Evolutionary conservation across 1,139 yeast genomes (phyloP).

Genomic region (Debaryomyces sp.): DNA sequence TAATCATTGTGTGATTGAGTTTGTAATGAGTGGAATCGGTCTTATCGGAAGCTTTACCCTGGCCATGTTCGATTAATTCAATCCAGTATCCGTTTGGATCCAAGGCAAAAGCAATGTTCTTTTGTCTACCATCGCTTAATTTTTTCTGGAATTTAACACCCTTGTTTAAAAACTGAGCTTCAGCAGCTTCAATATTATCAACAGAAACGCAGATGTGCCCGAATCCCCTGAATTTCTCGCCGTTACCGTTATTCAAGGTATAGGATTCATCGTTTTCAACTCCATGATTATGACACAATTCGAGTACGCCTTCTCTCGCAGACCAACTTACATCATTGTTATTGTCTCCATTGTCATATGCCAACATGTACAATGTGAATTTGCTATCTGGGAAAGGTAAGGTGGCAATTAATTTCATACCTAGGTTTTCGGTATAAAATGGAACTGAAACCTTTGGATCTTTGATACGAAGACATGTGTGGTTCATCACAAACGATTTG

Average conservation of each 20-base stretch:
- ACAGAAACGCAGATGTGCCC: slow-evolving; percentile 93
- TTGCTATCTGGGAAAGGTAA: slow-evolving; percentile 57
- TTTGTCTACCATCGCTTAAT: slow-evolving; percentile 86
- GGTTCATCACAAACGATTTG: slow-evolving; percentile 55
- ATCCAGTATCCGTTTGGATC: slow-evolving; percentile 99
- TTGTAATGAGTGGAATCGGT: slow-evolving; percentile 51
- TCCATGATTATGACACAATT: slow-evolving; percentile 82
- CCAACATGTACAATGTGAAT: slow-evolving; percentile 71
- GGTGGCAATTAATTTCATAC: slow-evolving; percentile 63
- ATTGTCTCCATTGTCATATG: slow-evolving; percentile 49
- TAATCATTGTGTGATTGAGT: slow-evolving; percentile 90
- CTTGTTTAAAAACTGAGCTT: slow-evolving; percentile 55
- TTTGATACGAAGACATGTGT: slow-evolving; percentile 78
- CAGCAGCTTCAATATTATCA: slow-evolving; percentile 69
- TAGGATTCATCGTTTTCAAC: slow-evolving; percentile 62
- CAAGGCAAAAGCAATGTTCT: slow-evolving; percentile 87
- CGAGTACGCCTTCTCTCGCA: slow-evolving; percentile 76
- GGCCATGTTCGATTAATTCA: slow-evolving; percentile 73
- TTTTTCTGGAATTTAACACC: slow-evolving; percentile 83
- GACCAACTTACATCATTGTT: slow-evolving; percentile 51
- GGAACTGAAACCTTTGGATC: slow-evolving; percentile 74
- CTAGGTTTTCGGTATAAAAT: slow-evolving; percentile 77
- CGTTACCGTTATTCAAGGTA: slow-evolving; percentile 78
- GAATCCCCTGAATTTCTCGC: slow-evolving; percentile 82
- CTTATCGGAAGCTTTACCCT: slow-evolving; percentile 38